Evolutionary conservation across 2,329 filamentous ascomycete genomes (phyloP).

Genomic region (Colletotrichum orchidophilum): DNA sequence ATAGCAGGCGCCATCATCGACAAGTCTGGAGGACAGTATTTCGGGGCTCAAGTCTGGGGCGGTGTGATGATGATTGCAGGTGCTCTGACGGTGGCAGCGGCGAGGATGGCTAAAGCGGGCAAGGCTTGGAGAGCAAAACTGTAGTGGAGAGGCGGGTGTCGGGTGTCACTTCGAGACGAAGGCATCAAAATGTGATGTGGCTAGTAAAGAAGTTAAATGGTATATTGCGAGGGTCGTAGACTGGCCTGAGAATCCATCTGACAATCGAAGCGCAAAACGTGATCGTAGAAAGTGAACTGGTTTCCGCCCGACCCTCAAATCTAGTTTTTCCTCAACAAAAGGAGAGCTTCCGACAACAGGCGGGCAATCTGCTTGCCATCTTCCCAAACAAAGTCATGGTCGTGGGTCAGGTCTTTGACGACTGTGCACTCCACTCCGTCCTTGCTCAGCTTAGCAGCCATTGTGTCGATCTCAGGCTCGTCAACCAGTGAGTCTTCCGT

Average conservation of each 20-base stretch:
- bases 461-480: constrained; percentile 65
- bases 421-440: constrained; percentile 46
- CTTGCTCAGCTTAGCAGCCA: constrained; percentile 57
- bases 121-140: constrained; percentile 47
- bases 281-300: not conserved
- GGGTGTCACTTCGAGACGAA: not conserved
- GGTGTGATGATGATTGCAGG: constrained; percentile 50
- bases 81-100: constrained; percentile 43
- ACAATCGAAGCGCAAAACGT: not conserved
- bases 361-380: constrained; percentile 65
- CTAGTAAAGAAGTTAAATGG: not conserved
- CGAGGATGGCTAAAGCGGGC: constrained; percentile 48
- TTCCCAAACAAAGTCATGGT: constrained; percentile 72
- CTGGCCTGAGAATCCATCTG: not conserved
- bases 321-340: constrained; percentile 7
- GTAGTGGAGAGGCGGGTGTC: constrained; percentile 30
- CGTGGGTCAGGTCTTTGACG: constrained; percentile 59
- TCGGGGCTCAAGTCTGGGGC: constrained; percentile 58
- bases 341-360: constrained; percentile 48
- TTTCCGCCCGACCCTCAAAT: not conserved
- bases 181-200: not conserved
- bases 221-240: constrained; percentile 3
- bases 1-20: constrained; percentile 57
- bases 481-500: constrained; percentile 61
- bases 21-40: constrained; percentile 47